Evolutionary conservation across 1,284 basidiomycete species (phyloP).

Genomic region (Flammula alnicola): DNA sequence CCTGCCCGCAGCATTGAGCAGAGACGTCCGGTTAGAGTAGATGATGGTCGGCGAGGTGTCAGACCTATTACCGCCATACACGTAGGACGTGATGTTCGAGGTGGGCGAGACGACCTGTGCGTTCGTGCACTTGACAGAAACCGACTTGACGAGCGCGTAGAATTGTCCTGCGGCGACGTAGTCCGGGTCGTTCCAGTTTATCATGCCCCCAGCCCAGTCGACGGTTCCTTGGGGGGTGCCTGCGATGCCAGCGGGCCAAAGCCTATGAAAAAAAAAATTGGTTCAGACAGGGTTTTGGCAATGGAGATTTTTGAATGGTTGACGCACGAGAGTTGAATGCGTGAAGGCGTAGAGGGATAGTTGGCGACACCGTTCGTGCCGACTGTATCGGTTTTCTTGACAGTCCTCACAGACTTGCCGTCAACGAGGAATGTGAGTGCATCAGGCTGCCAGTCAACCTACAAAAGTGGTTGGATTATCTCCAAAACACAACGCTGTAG

Average conservation of each 20-base stretch:
- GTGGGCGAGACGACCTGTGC: constrained; percentile 40
- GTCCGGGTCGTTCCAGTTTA: constrained; percentile 79
- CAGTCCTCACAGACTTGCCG: constrained; percentile 68
- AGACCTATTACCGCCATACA: constrained; percentile 59
- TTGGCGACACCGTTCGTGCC: constrained; percentile 51
- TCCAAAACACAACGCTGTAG: too few species aligned
- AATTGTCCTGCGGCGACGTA: constrained; percentile 69
- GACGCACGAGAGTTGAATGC: constrained; percentile 73
- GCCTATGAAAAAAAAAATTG: constrained; percentile 35
- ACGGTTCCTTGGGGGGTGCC: constrained; percentile 68
- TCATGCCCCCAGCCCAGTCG: constrained; percentile 79
- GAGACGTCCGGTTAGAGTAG: constrained; percentile 58
- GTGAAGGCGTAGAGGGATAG: constrained; percentile 78
- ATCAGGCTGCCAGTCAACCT: constrained; percentile 82
- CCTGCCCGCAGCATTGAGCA: constrained; percentile 44
- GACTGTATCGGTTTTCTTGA: constrained; percentile 64
- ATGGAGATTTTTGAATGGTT: background rate
- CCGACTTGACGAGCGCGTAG: constrained; percentile 59
- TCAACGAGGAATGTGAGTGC: constrained; percentile 72
- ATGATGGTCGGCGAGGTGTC: constrained; percentile 52
- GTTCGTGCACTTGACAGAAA: constrained; percentile 66
- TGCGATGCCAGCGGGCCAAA: constrained; percentile 81
- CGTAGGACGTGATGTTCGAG: constrained; percentile 60
- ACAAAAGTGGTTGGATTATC: background rate
- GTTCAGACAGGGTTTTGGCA: background rate